phyloP scores from a whole-genome alignment of 1,284 basidiomycete genomes.

The Cystobasidium slooffiae region DNA sequence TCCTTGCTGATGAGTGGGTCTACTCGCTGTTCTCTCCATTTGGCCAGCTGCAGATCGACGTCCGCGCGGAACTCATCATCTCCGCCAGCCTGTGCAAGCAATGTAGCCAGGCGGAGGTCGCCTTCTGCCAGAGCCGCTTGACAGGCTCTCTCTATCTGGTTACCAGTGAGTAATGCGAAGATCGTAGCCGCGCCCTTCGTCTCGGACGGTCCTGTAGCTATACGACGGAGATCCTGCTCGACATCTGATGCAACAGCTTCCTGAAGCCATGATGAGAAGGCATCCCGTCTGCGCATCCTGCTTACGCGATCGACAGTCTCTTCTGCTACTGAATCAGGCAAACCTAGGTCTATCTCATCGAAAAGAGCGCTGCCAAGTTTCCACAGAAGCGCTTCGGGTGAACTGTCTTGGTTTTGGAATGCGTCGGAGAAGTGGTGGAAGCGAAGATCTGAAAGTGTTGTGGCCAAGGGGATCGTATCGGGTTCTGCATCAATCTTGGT shows the following conservation, averaged over 20 bases:
- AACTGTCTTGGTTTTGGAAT: conserved; percentile 74
- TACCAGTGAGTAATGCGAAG: conserved; percentile 81
- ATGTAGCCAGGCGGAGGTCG: conserved; percentile 83
- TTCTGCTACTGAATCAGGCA: conserved; percentile 65
- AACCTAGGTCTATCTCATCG: conserved; percentile 72
- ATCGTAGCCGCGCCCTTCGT: conserved; percentile 58
- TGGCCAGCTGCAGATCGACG: conserved; percentile 73
- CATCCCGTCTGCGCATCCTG: conserved; percentile 74
- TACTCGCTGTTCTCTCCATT: conserved; percentile 80
- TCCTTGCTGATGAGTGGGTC: conserved; percentile 72
- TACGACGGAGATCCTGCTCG: conserved; percentile 70
- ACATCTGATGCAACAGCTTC: conserved; percentile 73
- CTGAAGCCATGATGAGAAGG: conserved; percentile 84
- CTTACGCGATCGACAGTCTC: conserved; percentile 68
- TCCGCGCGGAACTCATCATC: conserved; percentile 77
- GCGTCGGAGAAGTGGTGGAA: conserved; percentile 78
- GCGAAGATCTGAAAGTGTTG: conserved; percentile 65
- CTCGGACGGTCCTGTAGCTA: neutral
- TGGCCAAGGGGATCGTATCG: conserved; percentile 66
- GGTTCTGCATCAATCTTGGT: conserved; percentile 66
- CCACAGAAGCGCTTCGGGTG: conserved; percentile 80
- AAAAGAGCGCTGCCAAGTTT: conserved; percentile 88
- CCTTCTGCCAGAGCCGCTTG: conserved; percentile 74
- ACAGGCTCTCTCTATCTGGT: conserved; percentile 84
- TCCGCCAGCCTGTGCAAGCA: conserved; percentile 87